Evolutionary conservation across 495 filamentous ascomycete species (phyloP).

Genomic region (Copromyces sp.): DNA sequence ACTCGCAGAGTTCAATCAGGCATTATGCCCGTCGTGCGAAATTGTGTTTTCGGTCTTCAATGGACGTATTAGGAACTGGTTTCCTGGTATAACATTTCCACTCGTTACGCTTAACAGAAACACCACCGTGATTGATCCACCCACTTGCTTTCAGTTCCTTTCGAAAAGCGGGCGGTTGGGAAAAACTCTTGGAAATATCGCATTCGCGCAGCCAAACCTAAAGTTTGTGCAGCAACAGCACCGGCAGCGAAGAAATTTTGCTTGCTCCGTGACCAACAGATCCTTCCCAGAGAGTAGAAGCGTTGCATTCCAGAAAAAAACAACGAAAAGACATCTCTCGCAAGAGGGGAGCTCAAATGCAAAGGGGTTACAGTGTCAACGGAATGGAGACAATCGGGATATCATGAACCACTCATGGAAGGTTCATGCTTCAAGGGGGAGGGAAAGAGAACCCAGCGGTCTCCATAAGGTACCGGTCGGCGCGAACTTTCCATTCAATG

Average conservation of each 20-base stretch:
- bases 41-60: neutral
- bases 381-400: neutral
- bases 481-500: neutral
- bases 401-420: neutral
- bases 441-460: neutral
- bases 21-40: neutral
- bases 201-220: neutral
- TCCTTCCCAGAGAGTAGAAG: neutral
- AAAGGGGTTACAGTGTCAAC: neutral
- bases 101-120: neutral
- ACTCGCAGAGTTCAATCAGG: neutral
- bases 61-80: no score
- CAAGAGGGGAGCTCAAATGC: neutral
- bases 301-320: neutral
- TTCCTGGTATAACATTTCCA: no score
- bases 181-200: neutral
- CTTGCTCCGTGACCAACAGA: neutral
- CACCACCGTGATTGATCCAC: neutral
- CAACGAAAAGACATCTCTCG: neutral
- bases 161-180: neutral
- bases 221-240: neutral
- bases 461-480: neutral
- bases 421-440: neutral
- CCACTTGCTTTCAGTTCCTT: neutral
- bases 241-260: neutral